phyloP scores from a whole-genome alignment of 2,329 filamentous ascomycete species.

The Escovopsis sp. region DNA sequence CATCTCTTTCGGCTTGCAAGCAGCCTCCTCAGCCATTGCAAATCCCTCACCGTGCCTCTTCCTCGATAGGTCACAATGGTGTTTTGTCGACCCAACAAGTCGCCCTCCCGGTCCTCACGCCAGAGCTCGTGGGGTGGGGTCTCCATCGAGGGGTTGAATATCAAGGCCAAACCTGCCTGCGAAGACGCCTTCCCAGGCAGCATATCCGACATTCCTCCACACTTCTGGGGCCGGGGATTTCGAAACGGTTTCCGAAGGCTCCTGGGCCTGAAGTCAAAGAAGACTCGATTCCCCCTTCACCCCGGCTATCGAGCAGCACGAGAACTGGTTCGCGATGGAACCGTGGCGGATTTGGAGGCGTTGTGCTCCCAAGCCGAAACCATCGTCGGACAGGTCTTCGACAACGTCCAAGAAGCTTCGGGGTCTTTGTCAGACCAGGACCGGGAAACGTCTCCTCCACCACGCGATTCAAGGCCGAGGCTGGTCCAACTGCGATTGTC shows the following conservation, averaged over 20 bases:
- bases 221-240: slow-evolving; percentile 7
- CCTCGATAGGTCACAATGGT: no score
- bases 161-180: no score
- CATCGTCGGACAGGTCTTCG: slow-evolving; percentile 6
- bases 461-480: slow-evolving; percentile 1
- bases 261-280: slow-evolving; percentile 1
- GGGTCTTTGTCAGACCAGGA: neutral
- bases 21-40: no score
- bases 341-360: slow-evolving; percentile 5
- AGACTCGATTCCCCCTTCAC: slow-evolving; percentile 3
- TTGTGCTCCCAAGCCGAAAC: slow-evolving; percentile 6
- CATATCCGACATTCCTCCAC: slow-evolving; percentile 3
- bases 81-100: no score
- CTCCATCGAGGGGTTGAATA: no score
- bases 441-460: neutral
- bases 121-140: no score
- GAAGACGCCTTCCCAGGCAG: slow-evolving; percentile 1
- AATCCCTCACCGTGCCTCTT: no score
- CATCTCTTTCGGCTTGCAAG: no score
- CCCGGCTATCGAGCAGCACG: slow-evolving; percentile 8
- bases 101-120: no score
- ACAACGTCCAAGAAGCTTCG: slow-evolving; percentile 2
- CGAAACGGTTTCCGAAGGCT: slow-evolving; percentile 3
- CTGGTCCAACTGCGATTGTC: slow-evolving; percentile 8
- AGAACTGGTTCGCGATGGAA: slow-evolving; percentile 5